A percentile compares a stretch with the other conserved stretches of the same genome.
Evolutionary conservation across 257 asterid genomes (phyloP).

Genomic region (Eucommia ulmoides): DNA sequence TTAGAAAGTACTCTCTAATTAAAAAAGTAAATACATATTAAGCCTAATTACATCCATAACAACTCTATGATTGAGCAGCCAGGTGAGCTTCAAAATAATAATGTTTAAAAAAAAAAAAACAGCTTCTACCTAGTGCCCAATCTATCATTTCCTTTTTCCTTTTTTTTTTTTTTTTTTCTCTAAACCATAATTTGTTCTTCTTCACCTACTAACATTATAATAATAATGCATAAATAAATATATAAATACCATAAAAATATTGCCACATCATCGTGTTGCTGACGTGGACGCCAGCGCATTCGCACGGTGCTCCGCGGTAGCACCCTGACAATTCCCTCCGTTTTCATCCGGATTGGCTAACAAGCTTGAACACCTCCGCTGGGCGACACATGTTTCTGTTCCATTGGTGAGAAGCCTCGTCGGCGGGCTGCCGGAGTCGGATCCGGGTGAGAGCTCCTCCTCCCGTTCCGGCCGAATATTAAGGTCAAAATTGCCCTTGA

Average conservation of each 20-base stretch:
- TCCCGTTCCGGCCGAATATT: slow-evolving; percentile 2
- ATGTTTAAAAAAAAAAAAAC: neutral
- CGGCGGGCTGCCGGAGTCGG: neutral
- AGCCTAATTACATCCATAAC: neutral
- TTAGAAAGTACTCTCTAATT: too few species aligned
- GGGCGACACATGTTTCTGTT: neutral
- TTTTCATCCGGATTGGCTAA: neutral
- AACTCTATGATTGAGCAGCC: neutral
- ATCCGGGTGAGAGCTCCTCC: neutral
- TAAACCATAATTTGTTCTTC: neutral
- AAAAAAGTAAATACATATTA: neutral
- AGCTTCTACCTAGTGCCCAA: neutral
- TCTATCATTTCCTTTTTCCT: neutral
- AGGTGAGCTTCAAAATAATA: neutral
- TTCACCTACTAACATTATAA: neutral
- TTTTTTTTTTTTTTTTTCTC: neutral
- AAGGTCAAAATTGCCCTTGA: neutral
- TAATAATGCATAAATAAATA: too few species aligned
- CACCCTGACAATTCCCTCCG: neutral
- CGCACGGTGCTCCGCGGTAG: neutral
- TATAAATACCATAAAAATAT: neutral
- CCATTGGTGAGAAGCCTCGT: neutral
- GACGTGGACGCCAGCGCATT: neutral
- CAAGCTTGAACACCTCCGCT: neutral
- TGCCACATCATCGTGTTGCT: neutral